These are phyloP conservation scores for Fraxinus albicans DNA, from an alignment of 305 asterid genomes.

Conservation along the genomic window DNA sequence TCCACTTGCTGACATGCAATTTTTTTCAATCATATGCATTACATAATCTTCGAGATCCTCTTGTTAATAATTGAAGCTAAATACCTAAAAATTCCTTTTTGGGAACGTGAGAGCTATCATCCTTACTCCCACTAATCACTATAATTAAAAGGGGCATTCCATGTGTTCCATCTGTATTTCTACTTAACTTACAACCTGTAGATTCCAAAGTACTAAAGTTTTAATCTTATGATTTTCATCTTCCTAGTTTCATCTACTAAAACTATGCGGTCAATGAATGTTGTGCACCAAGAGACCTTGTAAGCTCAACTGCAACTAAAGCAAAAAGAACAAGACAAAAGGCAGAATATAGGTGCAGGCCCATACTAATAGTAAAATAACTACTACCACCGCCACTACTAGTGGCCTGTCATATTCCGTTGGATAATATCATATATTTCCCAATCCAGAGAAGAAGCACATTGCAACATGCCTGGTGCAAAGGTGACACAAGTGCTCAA, in stretches of 20 bases:
- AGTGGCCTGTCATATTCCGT: not conserved
- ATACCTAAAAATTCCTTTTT: not conserved
- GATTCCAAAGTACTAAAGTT: not conserved
- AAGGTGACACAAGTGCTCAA: conserved; percentile 67
- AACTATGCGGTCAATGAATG: not conserved
- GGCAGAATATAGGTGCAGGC: not conserved
- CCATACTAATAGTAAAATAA: not conserved
- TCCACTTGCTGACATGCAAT: not conserved
- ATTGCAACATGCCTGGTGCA: conserved; percentile 70
- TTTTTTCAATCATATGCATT: not conserved
- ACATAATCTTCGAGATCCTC: not conserved
- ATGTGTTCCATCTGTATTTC: not conserved
- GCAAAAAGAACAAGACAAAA: not conserved
- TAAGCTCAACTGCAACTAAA: not conserved
- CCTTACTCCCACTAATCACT: not conserved
- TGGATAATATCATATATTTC: not conserved
- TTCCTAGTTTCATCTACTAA: not conserved
- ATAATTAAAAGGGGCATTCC: not conserved
- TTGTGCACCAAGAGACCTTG: not conserved
- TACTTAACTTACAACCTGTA: not conserved
- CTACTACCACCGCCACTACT: not conserved
- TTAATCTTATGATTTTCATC: not conserved
- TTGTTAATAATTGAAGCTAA: not conserved
- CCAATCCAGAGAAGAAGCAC: not conserved
- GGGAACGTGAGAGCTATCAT: not conserved